Evolutionary conservation across 352 stramenopile species (phyloP).

Genomic region (Globisporangium ultimum): DNA sequence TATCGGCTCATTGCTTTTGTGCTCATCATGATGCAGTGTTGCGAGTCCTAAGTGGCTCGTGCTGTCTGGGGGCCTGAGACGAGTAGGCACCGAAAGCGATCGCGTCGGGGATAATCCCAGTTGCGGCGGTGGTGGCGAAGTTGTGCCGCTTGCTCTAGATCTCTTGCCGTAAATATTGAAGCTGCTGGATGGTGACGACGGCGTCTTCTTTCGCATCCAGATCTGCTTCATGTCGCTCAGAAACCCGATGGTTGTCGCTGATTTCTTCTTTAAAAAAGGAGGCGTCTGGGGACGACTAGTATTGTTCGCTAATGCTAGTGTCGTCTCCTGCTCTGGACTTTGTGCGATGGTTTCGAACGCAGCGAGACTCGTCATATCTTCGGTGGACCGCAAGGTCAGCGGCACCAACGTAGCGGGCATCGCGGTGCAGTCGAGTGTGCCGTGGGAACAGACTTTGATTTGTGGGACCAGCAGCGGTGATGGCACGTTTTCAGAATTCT

Average conservation of each 20-base stretch:
- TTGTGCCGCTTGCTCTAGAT: neutral
- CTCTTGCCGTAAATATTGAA: neutral
- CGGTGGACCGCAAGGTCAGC: conserved; percentile 5
- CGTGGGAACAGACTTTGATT: neutral
- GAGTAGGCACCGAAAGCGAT: neutral
- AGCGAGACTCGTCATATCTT: neutral
- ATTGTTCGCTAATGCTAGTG: neutral
- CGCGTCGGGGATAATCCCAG: conserved; percentile 1
- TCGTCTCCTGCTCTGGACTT: neutral
- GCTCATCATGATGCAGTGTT: too few relatives aligned
- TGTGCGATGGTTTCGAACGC: neutral
- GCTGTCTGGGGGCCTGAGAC: neutral
- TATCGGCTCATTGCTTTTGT: too few relatives aligned
- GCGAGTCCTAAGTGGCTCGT: neutral
- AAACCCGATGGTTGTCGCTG: conserved; percentile 8
- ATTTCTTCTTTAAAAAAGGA: too few relatives aligned
- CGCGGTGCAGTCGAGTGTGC: conserved; percentile 7
- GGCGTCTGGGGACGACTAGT: neutral
- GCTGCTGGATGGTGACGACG: neutral
- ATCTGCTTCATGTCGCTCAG: conserved; percentile 17
- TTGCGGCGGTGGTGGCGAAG: neutral
- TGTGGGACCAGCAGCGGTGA: neutral
- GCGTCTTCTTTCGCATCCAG: conserved; percentile 10
- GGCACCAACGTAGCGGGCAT: conserved; percentile 5
- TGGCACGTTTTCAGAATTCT: neutral